A percentile compares a stretch with the other conserved stretches of the same genome.
Evolutionary conservation across 2,329 filamentous ascomycete genomes (phyloP).

Genomic region (Epichloe gansuensis): DNA sequence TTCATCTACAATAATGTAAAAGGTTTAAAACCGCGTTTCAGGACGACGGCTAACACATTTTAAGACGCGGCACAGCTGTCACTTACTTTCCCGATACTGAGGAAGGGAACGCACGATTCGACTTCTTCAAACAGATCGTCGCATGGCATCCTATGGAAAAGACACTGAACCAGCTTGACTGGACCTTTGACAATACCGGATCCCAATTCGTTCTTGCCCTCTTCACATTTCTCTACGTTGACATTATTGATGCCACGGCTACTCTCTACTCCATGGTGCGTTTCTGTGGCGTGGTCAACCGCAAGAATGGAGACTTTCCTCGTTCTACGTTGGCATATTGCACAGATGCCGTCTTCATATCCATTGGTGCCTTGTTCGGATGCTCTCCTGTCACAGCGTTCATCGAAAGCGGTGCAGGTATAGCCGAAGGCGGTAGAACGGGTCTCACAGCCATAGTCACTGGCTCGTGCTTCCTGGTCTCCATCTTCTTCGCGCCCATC

Average conservation of each 20-base stretch:
- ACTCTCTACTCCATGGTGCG: slow-evolving; percentile 74
- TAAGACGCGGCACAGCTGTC: slow-evolving; percentile 50
- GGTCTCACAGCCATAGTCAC: slow-evolving; percentile 59
- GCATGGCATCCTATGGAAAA: slow-evolving; percentile 58
- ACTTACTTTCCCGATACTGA: slow-evolving; percentile 60
- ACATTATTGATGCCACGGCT: slow-evolving; percentile 67
- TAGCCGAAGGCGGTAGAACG: slow-evolving; percentile 62
- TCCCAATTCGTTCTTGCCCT: slow-evolving; percentile 58
- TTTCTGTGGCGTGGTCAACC: slow-evolving; percentile 54
- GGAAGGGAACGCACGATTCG: slow-evolving; percentile 52
- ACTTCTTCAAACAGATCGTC: slow-evolving; percentile 63
- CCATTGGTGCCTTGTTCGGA: slow-evolving; percentile 57
- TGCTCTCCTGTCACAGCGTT: slow-evolving; percentile 62
- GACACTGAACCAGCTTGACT: slow-evolving; percentile 52
- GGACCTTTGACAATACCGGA: slow-evolving; percentile 43
- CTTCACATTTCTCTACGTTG: slow-evolving; percentile 69
- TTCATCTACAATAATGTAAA: not conserved
- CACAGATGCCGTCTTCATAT: slow-evolving; percentile 59
- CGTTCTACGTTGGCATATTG: slow-evolving; percentile 71
- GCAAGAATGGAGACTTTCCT: slow-evolving; percentile 68
- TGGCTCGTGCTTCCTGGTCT: slow-evolving; percentile 57
- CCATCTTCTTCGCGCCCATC: slow-evolving; percentile 65
- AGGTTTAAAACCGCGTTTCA: not conserved
- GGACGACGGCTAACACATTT: not conserved
- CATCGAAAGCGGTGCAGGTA: slow-evolving; percentile 64